Evolutionary conservation across 2,329 filamentous ascomycete genomes (phyloP).

Genomic region (Alternaria longipes): DNA sequence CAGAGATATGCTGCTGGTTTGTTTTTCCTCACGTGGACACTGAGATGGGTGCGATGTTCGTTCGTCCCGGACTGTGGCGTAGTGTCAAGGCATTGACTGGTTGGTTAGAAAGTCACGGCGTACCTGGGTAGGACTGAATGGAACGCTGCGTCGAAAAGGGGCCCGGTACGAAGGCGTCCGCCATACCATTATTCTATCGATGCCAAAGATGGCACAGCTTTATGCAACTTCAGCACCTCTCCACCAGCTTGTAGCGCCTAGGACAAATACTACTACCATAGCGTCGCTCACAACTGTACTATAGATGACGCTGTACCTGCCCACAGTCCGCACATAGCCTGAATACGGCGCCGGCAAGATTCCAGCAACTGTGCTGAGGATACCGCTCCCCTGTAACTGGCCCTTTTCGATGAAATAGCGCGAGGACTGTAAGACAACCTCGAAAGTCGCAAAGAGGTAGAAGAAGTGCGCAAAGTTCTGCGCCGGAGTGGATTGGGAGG

Average conservation of each 20-base stretch:
- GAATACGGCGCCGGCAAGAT: slow-evolving; percentile 72
- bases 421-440: slow-evolving; percentile 75
- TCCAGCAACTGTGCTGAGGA: slow-evolving; percentile 69
- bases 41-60: neutral
- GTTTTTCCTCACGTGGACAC: neutral
- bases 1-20: neutral
- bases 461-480: slow-evolving; percentile 68
- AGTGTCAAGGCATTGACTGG: neutral
- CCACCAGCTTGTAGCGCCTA: slow-evolving; percentile 67
- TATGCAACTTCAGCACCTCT: slow-evolving; percentile 47
- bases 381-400: slow-evolving; percentile 65
- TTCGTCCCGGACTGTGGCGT: neutral
- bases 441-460: slow-evolving; percentile 81
- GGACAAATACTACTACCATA: slow-evolving; percentile 78
- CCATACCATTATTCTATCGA: slow-evolving; percentile 11
- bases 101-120: neutral
- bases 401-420: slow-evolving; percentile 75
- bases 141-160: slow-evolving; percentile 1
- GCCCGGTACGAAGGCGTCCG: neutral
- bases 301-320: slow-evolving; percentile 76
- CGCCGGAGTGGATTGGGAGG: slow-evolving; percentile 45
- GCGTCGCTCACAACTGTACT: slow-evolving; percentile 76
- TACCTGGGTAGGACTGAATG: slow-evolving; percentile 5
- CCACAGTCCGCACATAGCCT: slow-evolving; percentile 67
- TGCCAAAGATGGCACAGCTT: slow-evolving; percentile 10